Base-by-base conservation (phyloP, 768 basidiomycete genomes). In the Pluteus cervinus region DNA sequence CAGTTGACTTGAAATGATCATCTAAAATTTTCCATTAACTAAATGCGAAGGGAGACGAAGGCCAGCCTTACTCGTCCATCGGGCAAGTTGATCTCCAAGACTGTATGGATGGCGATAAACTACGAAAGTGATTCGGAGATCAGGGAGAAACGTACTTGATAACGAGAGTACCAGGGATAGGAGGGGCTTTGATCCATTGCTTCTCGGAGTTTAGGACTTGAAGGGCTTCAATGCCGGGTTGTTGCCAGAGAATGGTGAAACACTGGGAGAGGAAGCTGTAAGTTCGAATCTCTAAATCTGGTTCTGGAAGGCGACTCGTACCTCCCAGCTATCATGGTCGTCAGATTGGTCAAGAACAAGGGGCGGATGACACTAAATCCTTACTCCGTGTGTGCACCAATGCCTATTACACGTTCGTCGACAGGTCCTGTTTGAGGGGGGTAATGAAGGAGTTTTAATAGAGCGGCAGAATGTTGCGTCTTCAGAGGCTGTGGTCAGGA, bases 211-310 rank as follows among this genome's bases (percentile, higher is more conserved):
- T 94, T 38, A 84, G 66, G 8, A 94, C 79, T 55, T 96, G 89
- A 4, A 96, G 68, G 0, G 81, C 85, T 48, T 79, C 79, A 10
- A 83, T 74, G 2, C 57, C 74, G 0, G 79, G 75, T 46, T 87
- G 75, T 66, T 90, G 81, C 75, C 81, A 86, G 2, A 96, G 71
- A 24, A 94, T 84, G 0, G 89, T 91, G 56, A 92, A 90, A 54
- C 85, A 86, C 81, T 89, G 36, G 9, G 10, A 10, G n/a, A 24
- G 14, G 5, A 36, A 24, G 15, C 20, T 29, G 8, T 11, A 7
- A 29, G 7, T 26, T n/a, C 5, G n/a, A 34, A 18, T 12, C 22
- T 10, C 28, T n/a, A 22, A 36, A 12, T n/a, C 23, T 9, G 26
- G 16, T 20, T n/a, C n/a, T 22, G 21, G 8, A 12, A 9, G n/a